A percentile compares a stretch with the other conserved stretches of the same genome.
Evolutionary conservation across 768 basidiomycete genomes (phyloP).

Genomic region (Lanmaoa pseudosensibilis): DNA sequence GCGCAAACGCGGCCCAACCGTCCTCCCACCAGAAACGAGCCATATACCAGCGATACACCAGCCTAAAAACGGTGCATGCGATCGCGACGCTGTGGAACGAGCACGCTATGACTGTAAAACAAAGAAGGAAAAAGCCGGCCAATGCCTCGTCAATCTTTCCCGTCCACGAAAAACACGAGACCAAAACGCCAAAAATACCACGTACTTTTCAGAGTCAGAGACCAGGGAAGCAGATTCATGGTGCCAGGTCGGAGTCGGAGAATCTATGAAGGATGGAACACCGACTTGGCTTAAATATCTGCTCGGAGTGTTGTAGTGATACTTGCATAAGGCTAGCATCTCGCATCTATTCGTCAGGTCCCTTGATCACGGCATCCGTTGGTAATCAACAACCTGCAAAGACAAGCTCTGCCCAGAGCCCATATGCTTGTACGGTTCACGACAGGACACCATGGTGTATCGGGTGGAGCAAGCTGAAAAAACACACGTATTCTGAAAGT

Average conservation of each 20-base stretch:
- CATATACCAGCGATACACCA: conserved; percentile 22
- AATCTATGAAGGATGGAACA: background rate
- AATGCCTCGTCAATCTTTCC: background rate
- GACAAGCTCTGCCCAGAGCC: background rate
- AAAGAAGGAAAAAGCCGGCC: background rate
- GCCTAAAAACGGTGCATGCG: conserved; percentile 23
- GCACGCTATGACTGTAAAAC: conserved; percentile 14
- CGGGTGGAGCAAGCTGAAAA: too few relatives aligned
- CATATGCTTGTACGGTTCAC: background rate
- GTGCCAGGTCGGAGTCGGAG: background rate
- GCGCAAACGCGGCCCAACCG: conserved; percentile 23
- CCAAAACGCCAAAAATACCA: background rate
- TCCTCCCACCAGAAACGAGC: conserved; percentile 34
- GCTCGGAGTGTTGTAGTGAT: too few relatives aligned
- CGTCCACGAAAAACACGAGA: background rate
- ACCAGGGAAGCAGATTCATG: conserved; percentile 10
- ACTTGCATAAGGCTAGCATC: too few relatives aligned
- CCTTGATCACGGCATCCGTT: conserved; percentile 6
- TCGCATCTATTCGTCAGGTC: background rate
- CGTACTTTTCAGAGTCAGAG: conserved; percentile 16
- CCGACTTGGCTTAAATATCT: background rate
- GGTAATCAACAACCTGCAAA: background rate
- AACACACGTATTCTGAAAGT: too few relatives aligned
- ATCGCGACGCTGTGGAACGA: conserved; percentile 25
- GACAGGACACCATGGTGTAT: background rate